Percentiles rank a stretch among this genome's conserved stretches.
Conservation (phyloP, 1,284 basidiomycete genomes). For the Leccinum ponderosum region DNA sequence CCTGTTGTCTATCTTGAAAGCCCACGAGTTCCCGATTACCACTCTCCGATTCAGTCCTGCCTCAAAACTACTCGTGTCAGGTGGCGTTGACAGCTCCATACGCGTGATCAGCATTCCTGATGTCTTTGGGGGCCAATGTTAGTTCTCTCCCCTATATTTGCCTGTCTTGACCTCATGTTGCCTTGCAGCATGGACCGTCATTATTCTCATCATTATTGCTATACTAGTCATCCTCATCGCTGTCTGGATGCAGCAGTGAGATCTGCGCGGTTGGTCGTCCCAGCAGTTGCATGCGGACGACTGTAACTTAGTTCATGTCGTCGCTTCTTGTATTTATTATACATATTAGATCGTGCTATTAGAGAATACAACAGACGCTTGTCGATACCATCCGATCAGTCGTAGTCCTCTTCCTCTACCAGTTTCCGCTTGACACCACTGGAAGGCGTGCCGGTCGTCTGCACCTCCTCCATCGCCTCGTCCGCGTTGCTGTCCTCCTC, state of each 20-base stretch:
- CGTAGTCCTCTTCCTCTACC: constrained; percentile 84
- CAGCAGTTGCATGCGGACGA: neutral
- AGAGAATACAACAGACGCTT: constrained; percentile 6
- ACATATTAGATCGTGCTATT: constrained; percentile 26
- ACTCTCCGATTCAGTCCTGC: constrained; percentile 86
- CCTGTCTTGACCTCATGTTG: constrained; percentile 9
- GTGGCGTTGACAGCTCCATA: constrained; percentile 89
- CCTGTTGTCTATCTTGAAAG: constrained; percentile 83
- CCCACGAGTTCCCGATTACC: constrained; percentile 95
- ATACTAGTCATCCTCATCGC: constrained; percentile 32
- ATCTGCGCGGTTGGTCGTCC: neutral
- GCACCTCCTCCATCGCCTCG: constrained; percentile 75
- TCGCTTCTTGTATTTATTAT: constrained; percentile 27
- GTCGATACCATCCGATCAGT: constrained; percentile 40
- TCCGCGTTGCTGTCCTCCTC: constrained; percentile 56
- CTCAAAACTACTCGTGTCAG: constrained; percentile 83
- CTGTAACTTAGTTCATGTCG: constrained; percentile 1
- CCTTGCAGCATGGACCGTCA: constrained; percentile 42
- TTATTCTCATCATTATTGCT: constrained; percentile 40
- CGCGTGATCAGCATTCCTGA: constrained; percentile 80
- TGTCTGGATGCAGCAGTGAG: constrained; percentile 29
- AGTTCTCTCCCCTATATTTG: constrained; percentile 26
- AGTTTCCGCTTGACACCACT: constrained; percentile 76
- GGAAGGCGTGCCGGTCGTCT: constrained; percentile 47
- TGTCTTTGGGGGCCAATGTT: constrained; percentile 52